phyloP scores from a whole-genome alignment of 768 basidiomycete genomes.

The Sarcomyxa edulis region DNA sequence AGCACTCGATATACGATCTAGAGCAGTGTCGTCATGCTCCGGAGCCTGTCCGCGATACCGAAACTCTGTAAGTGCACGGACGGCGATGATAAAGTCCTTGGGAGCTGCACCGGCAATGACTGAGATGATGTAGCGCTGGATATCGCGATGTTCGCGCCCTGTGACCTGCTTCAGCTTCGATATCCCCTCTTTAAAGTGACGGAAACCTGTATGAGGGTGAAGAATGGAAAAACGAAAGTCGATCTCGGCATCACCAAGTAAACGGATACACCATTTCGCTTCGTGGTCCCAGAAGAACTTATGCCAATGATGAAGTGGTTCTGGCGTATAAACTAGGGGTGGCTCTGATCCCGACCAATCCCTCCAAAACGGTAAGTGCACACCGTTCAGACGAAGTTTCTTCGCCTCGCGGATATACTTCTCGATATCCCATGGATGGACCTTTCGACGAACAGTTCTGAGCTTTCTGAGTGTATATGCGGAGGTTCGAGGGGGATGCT shows the following conservation, averaged over 20 bases:
- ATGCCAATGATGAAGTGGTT: constrained; percentile 19
- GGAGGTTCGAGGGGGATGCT: constrained; percentile 9
- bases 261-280: constrained; percentile 7
- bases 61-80: constrained; percentile 9
- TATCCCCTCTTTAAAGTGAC: constrained; percentile 23
- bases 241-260: constrained; percentile 17
- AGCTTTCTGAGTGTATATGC: constrained; percentile 8
- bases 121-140: constrained; percentile 15
- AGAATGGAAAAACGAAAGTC: constrained; percentile 20
- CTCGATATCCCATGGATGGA: constrained; percentile 6
- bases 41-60: constrained; percentile 9
- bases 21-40: constrained; percentile 4
- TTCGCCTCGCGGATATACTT: constrained; percentile 5
- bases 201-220: constrained; percentile 17
- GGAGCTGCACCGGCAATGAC: constrained; percentile 11
- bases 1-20: constrained; percentile 8
- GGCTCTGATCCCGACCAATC: constrained; percentile 19
- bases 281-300: constrained; percentile 11
- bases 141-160: constrained; percentile 19
- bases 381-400: constrained; percentile 7
- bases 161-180: constrained; percentile 18
- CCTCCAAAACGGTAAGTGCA: constrained; percentile 16
- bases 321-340: constrained; percentile 16
- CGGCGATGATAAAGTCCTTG: constrained; percentile 7
- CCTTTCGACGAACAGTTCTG: neutral